These are phyloP conservation scores for Leptodontidium sp. DNA, from an alignment of 2,329 filamentous ascomycete genomes.

Conservation along the genomic window DNA sequence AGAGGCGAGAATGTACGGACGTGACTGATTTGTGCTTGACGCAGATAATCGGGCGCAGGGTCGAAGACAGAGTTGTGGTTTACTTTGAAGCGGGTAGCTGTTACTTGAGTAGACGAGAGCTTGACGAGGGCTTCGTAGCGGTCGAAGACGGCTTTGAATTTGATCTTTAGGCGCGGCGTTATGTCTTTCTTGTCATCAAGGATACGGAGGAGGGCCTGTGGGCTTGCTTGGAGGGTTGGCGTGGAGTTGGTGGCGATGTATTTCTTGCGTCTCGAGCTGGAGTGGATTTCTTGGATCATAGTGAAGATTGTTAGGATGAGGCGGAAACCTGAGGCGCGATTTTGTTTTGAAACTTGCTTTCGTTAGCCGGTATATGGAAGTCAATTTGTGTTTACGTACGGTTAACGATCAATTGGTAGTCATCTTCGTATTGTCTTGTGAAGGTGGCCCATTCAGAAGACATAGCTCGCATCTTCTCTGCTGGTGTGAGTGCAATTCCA, in stretches of 20 bases:
- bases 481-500: conserved; percentile 53
- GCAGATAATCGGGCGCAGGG: conserved; percentile 42
- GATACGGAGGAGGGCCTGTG: conserved; percentile 44
- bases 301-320: conserved; percentile 48
- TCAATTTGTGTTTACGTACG: conserved; percentile 39
- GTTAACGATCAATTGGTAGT: conserved; percentile 51
- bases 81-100: conserved; percentile 39
- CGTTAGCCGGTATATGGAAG: conserved; percentile 15
- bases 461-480: conserved; percentile 56
- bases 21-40: conserved; percentile 38
- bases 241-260: conserved; percentile 19
- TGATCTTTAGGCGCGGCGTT: conserved; percentile 41
- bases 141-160: conserved; percentile 46
- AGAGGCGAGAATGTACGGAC: conserved; percentile 48
- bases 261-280: conserved; percentile 12
- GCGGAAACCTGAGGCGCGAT: conserved; percentile 47
- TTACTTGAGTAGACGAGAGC: conserved; percentile 40
- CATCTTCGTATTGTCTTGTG: conserved; percentile 51
- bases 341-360: conserved; percentile 46
- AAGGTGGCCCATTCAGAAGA: conserved; percentile 56
- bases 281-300: conserved; percentile 45
- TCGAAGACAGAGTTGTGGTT: conserved; percentile 43
- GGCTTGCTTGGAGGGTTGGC: conserved; percentile 45
- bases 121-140: conserved; percentile 46
- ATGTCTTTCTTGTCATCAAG: conserved; percentile 45